These are phyloP conservation scores for Cystofilobasidium capitatum DNA, from an alignment of 768 basidiomycete species.

Conservation along the genomic window DNA sequence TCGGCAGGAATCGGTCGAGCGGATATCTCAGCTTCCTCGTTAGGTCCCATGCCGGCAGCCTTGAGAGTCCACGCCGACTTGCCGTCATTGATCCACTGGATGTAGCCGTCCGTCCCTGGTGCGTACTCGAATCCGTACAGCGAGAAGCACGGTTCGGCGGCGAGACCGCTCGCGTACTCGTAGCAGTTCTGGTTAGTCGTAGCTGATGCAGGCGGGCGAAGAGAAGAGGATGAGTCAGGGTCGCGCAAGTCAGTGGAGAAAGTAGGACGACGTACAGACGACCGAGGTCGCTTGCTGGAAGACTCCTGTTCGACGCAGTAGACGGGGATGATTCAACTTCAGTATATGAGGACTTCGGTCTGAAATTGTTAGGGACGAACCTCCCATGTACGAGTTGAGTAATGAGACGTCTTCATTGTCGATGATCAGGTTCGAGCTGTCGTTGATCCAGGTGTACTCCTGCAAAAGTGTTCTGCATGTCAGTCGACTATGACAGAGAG, in stretches of 20 bases:
- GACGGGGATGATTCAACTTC: background rate
- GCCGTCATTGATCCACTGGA: constrained; percentile 20
- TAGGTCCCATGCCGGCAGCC: constrained; percentile 55
- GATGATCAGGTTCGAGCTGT: background rate
- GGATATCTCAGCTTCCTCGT: constrained; percentile 53
- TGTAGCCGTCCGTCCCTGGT: constrained; percentile 19
- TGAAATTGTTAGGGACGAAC: background rate
- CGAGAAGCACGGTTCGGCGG: background rate
- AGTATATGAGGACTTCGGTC: background rate
- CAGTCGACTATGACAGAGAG: background rate
- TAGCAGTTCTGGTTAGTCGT: constrained; percentile 12
- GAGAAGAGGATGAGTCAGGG: too few species aligned
- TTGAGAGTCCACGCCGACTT: constrained; percentile 45
- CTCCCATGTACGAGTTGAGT: background rate
- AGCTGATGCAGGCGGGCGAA: background rate
- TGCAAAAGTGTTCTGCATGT: background rate
- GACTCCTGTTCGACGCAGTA: background rate
- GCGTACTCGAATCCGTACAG: constrained; percentile 9
- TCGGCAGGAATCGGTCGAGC: constrained; percentile 67
- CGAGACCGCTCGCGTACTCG: constrained; percentile 5
- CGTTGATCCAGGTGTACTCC: background rate
- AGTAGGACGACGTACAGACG: background rate
- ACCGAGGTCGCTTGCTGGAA: constrained; percentile 3
- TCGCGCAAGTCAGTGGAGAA: background rate
- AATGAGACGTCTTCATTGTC: background rate